A percentile compares a stretch with the other conserved stretches of the same genome.
Conservation (phyloP, 768 basidiomycete genomes). For the Lactarius pseudohatsudake region DNA sequence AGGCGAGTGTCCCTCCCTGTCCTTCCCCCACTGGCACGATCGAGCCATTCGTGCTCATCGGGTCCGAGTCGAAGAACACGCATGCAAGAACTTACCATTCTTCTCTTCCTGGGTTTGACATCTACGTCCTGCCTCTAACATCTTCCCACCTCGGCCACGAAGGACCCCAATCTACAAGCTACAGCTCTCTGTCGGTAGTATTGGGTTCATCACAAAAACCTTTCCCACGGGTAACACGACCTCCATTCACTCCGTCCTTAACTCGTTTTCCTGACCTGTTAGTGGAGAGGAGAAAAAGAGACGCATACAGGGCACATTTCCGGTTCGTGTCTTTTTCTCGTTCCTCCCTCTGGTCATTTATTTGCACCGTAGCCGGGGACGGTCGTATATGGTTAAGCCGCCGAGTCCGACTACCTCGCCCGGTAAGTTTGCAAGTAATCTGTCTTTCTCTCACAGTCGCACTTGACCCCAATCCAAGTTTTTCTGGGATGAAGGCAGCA, state of each 20-base stretch:
- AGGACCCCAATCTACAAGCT: too few species aligned
- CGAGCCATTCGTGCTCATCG: too few species aligned
- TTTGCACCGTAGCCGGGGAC: neutral
- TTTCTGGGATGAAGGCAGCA: conserved; percentile 90
- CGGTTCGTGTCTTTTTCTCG: too few species aligned
- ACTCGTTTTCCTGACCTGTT: neutral
- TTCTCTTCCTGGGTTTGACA: too few species aligned
- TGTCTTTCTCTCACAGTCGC: neutral
- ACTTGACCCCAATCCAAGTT: conserved; percentile 45
- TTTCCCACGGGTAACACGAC: neutral
- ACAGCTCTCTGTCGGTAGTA: too few species aligned
- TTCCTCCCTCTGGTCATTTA: neutral
- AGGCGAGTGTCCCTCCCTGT: too few species aligned
- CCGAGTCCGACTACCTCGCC: neutral
- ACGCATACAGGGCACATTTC: neutral
- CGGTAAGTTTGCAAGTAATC: neutral
- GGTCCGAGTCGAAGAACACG: too few species aligned
- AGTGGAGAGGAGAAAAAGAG: neutral
- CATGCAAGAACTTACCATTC: too few species aligned
- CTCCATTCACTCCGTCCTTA: neutral
- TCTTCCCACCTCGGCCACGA: too few species aligned
- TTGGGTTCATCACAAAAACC: too few species aligned
- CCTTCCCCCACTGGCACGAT: too few species aligned
- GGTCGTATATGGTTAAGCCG: neutral
- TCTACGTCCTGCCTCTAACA: too few species aligned